A percentile compares a stretch with the other conserved stretches of the same genome.
Evolutionary conservation across 495 filamentous ascomycete genomes (phyloP).

Genomic region (Tuber umbilicatum): DNA sequence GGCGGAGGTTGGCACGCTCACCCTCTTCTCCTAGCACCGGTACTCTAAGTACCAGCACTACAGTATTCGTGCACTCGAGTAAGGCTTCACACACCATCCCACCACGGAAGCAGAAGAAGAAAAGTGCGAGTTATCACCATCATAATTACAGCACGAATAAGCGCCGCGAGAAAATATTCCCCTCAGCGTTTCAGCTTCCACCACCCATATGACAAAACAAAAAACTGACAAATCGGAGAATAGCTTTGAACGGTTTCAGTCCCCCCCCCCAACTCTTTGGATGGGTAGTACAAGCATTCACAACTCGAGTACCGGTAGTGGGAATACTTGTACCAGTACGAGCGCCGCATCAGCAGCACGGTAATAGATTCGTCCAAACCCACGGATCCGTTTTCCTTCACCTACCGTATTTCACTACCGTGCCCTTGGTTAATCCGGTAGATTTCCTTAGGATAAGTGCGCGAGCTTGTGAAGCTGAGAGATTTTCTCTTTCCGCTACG

Average conservation of each 20-base stretch:
- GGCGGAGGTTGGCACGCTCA: background rate
- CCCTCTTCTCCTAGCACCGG: background rate
- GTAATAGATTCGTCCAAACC: background rate
- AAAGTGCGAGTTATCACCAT: background rate
- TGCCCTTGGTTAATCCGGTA: background rate
- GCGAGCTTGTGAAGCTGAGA: background rate
- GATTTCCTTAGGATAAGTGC: background rate
- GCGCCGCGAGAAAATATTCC: background rate
- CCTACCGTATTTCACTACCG: background rate
- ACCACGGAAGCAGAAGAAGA: background rate
- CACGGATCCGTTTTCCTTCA: background rate
- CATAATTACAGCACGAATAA: background rate
- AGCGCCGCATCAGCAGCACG: background rate
- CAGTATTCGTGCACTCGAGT: no score
- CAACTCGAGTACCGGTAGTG: background rate
- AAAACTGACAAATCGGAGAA: background rate
- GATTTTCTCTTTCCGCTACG: background rate
- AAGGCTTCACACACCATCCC: background rate
- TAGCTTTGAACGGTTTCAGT: background rate
- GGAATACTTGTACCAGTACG: background rate
- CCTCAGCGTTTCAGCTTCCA: background rate
- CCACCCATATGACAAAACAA: background rate
- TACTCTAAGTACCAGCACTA: no score
- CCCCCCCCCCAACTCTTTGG: background rate
- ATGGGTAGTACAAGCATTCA: background rate